Conservation (phyloP, 2,329 filamentous ascomycete species). For the Penicillium freii region DNA sequence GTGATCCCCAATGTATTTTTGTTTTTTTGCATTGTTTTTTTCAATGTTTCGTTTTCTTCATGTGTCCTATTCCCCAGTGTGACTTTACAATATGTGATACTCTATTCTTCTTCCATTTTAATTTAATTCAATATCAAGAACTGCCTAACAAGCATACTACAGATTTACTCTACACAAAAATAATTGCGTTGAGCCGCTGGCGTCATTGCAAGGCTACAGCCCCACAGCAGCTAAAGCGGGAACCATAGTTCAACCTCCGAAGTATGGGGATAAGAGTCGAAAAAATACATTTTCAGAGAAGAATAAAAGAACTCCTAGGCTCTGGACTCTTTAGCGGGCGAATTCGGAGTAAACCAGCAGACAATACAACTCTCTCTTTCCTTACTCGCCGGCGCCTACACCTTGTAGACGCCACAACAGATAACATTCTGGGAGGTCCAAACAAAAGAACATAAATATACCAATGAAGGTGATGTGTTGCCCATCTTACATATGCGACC, state of each 20-base stretch:
- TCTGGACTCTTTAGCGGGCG: not conserved
- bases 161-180: not conserved
- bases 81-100: not conserved
- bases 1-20: slow-evolving; percentile 28
- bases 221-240: slow-evolving; percentile 13
- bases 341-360: not conserved
- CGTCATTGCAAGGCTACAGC: slow-evolving; percentile 11
- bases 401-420: too few relatives aligned
- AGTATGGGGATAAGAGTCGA: not conserved
- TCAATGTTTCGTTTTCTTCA: not conserved
- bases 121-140: not conserved
- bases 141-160: too few relatives aligned
- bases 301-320: not conserved
- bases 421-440: not conserved
- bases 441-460: not conserved
- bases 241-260: slow-evolving; percentile 14
- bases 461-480: not conserved
- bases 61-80: not conserved
- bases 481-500: slow-evolving; percentile 19
- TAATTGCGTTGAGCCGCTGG: slow-evolving; percentile 5
- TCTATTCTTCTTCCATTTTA: not conserved
- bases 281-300: not conserved
- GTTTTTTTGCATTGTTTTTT: slow-evolving; percentile 1
- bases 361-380: too few relatives aligned
- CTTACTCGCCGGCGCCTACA: too few relatives aligned